Base-by-base conservation (phyloP, 495 filamentous ascomycete genomes). In the Hyaloscypha bicolor region DNA sequence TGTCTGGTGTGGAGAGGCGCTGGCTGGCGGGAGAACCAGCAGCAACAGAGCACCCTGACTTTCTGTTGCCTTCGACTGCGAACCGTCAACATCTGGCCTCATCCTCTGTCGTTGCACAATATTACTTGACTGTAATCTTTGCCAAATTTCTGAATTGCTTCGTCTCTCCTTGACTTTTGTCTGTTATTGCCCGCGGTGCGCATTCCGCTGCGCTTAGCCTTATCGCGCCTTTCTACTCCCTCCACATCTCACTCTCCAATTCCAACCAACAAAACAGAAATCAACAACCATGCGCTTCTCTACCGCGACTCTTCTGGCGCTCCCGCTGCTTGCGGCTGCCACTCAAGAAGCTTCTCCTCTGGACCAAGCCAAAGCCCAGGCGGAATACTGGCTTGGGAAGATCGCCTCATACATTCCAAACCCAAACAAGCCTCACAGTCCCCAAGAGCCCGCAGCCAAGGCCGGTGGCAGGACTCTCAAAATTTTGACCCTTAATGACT, bases 401-500 rank as follows among this genome's bases (percentile, higher is more conserved):
- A 80, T 86, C 56, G 82, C 85, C 66, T 81, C 83, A 35, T 85
- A 83, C 73, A 79, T 92, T 67, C 85, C 88, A 42, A 82, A 81
- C 42, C 78, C 77, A 39, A 77, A 74, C 70, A 75, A 63, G 30
- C 35, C 62, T 25, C 73, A 78, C 67, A 72, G 79, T 37, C 70
- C 74, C 42, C 74, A 74, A 33, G 79, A 83, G 42, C 82, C 76
- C 21, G 69, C 76, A 33, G 80, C 84, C 64, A 84, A 86, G 76
- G 77, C 85, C 62, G 80, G 81, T 19, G 80, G 81, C 75, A 76
- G 45, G 60, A 79, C 72, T 75, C 83, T 88, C 72, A 76, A 78
- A 61, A 84, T 90, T 69, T 77, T 97, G 68, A 91, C 87, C 45
- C 79, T 90, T 67, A 76, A 85, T 55, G 91, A 92, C 85, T 95